These are phyloP conservation scores for Echites panduratus DNA, from an alignment of 257 asterid species.

Conservation along the genomic window DNA sequence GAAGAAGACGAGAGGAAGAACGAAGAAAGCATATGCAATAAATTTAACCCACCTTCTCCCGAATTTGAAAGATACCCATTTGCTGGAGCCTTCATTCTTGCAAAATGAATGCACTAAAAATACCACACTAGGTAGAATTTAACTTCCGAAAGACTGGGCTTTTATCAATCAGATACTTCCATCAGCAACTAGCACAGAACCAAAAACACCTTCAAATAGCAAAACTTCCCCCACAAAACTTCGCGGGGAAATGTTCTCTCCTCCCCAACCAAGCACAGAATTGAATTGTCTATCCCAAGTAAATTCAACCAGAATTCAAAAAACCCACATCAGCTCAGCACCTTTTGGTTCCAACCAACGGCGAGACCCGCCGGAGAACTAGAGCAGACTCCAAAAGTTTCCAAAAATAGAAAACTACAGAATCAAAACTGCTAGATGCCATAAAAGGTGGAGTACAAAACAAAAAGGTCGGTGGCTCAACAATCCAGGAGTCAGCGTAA, in stretches of 20 bases:
- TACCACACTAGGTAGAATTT: slow-evolving; percentile 14
- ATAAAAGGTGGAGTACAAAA: slow-evolving; percentile 6
- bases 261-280: slow-evolving; percentile 8
- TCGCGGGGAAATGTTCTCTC: background rate
- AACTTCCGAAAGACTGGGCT: slow-evolving; percentile 19
- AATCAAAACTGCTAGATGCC: slow-evolving; percentile 18
- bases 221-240: background rate
- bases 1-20: background rate
- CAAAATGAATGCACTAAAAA: slow-evolving; percentile 19
- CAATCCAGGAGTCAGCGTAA: slow-evolving; percentile 28
- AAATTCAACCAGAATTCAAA: slow-evolving; percentile 12
- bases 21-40: background rate
- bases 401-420: slow-evolving; percentile 34
- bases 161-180: slow-evolving; percentile 9
- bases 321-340: slow-evolving; percentile 14
- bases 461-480: slow-evolving; percentile 13
- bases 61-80: slow-evolving; percentile 68
- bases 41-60: slow-evolving; percentile 57
- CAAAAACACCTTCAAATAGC: slow-evolving; percentile 3
- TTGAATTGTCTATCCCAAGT: slow-evolving; percentile 2
- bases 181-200: background rate
- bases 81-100: slow-evolving; percentile 71
- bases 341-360: slow-evolving; percentile 7
- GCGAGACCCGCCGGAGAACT: slow-evolving; percentile 19
- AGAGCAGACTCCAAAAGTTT: slow-evolving; percentile 11